phyloP scores from a whole-genome alignment of 768 basidiomycete species.

The Holtermanniella nyarrowii region DNA sequence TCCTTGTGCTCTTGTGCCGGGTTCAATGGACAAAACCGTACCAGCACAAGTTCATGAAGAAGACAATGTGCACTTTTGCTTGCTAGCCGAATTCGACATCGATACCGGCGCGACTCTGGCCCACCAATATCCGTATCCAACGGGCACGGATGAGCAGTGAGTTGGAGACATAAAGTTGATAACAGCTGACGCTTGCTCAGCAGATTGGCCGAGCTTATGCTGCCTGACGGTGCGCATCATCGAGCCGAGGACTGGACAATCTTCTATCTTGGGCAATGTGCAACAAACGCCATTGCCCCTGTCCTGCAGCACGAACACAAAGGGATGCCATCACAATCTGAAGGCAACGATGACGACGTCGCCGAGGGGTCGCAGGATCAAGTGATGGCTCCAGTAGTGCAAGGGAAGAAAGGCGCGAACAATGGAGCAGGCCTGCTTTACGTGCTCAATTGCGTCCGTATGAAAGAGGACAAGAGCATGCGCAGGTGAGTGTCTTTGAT shows the following conservation, averaged over 20 bases:
- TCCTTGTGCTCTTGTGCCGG: too few species aligned
- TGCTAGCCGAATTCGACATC: conserved; percentile 98
- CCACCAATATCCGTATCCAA: conserved; percentile 89
- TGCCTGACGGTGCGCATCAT: conserved; percentile 93
- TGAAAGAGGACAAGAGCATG: conserved; percentile 75
- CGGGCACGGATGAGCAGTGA: conserved; percentile 90
- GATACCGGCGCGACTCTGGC: conserved; percentile 84
- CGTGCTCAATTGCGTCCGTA: conserved; percentile 81
- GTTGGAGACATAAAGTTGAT: conserved; percentile 17
- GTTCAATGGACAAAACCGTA: too few species aligned
- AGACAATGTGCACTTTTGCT: conserved; percentile 60
- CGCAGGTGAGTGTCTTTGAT: conserved; percentile 50
- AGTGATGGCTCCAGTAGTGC: background rate
- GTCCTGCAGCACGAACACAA: conserved; percentile 54
- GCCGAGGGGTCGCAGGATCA: background rate
- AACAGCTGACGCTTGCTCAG: conserved; percentile 43
- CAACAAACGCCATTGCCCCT: conserved; percentile 74
- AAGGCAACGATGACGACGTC: background rate
- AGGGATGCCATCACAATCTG: too few species aligned
- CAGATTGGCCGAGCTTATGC: conserved; percentile 90
- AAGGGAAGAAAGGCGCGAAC: conserved; percentile 17
- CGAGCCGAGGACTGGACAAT: conserved; percentile 96
- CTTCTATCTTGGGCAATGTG: conserved; percentile 93
- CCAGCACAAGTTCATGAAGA: too few species aligned
- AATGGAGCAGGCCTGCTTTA: conserved; percentile 57